Percentiles rank a stretch among this genome's conserved stretches.
These are phyloP conservation scores for Phytophthora sp. DNA, from an alignment of 352 stramenopile genomes.

Conservation along the genomic window DNA sequence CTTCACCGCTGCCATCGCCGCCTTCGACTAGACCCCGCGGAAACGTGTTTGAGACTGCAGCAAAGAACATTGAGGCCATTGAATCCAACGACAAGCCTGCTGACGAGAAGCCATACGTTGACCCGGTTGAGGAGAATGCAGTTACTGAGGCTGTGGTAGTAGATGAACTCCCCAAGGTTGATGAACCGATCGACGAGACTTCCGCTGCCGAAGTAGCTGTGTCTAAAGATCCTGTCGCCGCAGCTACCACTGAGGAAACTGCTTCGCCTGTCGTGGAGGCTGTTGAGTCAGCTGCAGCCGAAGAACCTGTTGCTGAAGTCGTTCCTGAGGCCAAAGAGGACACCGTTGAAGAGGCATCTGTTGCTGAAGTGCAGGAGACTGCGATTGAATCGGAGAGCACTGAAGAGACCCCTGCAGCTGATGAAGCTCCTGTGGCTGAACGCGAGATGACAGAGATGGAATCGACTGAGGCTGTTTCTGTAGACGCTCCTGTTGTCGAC, in stretches of 20 bases:
- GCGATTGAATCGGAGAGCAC: not conserved
- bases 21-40: conserved; percentile 3
- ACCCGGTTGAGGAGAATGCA: conserved; percentile 4
- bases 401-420: not conserved
- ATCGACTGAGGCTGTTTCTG: not conserved
- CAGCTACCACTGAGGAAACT: not conserved
- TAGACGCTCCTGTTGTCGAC: not conserved
- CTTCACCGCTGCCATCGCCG: conserved; percentile 9
- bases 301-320: not conserved
- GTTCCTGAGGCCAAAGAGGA: not conserved
- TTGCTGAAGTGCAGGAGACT: not conserved
- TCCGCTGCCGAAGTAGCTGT: not conserved
- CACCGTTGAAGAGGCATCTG: not conserved
- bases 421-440: not conserved
- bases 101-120: not conserved
- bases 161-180: not conserved
- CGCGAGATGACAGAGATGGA: not conserved
- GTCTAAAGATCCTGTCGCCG: not conserved
- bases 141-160: not conserved
- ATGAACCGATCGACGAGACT: not conserved
- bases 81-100: conserved; percentile 1
- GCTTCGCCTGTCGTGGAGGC: not conserved
- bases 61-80: conserved; percentile 13
- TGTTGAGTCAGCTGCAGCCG: not conserved
- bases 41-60: conserved; percentile 17